Base-by-base conservation (phyloP, 2,329 filamentous ascomycete species). In the Didymella keratinophila region DNA sequence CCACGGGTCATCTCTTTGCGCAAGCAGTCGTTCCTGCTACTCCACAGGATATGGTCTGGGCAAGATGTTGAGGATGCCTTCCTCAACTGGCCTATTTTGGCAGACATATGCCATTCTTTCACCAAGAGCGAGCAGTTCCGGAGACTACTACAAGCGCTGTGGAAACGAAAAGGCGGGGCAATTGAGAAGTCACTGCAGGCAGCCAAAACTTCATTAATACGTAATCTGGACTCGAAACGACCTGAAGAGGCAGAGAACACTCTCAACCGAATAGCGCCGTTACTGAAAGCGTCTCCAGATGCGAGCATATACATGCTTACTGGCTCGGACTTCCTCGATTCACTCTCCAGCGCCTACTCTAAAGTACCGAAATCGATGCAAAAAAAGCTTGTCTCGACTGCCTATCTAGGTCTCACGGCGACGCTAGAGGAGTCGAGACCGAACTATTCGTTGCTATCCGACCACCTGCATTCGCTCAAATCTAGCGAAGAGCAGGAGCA, bases 241-340 rank as follows among this genome's bases (percentile, higher is more conserved):
- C 76, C 89, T 4, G 82, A 81, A 37, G 75, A 78, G 7, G 80
- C 86, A 0, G 86, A 90, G 68, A 73, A 75, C 1, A 79, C 80
- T 0, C 78, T 93, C 30, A 81, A 81, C 45, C 79, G 79, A 10
- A 71, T 92, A n/a, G 90, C 87, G 58, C 82, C 86, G 48, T 78
- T 93, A 4, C 78, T 92, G 5, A 83, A 86, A 65, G 81, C 80
- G 7, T 91, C 88, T 5, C 80, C 86, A 0, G 79, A 82, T 23
- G 78, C 78, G 43, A 85, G 83, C 28, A 76, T 79, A 7, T 81
- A 91, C 65, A 88, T 97, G 68, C 85, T 96, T 66, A 90, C 90
- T 0, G 94, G 94, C 1, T 93, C 90, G 49, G 94, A 97, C 76
- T 94, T 95, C 67, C 77, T 97, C 20, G 94, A 97, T 73, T 87